Evolutionary conservation across 2,329 filamentous ascomycete species (phyloP).

Genomic region (Neospermospora avenae): DNA sequence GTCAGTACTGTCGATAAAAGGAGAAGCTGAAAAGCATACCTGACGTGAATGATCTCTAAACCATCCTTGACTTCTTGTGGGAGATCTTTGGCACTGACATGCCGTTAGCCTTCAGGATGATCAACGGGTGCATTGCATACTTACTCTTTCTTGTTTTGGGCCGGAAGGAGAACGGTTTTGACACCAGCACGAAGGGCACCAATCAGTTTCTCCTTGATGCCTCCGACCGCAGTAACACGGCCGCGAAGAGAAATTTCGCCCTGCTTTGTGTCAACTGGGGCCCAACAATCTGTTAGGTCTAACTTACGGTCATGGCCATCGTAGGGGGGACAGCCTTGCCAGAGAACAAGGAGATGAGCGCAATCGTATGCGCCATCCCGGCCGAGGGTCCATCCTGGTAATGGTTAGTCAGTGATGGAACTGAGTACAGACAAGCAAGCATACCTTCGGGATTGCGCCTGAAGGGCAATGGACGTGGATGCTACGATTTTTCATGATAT

Average conservation of each 20-base stretch:
- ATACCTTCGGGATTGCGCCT: conserved; percentile 93
- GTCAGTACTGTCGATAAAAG: conserved; percentile 12
- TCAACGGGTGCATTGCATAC: conserved; percentile 5
- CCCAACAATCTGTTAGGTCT: background rate
- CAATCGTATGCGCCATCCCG: conserved; percentile 90
- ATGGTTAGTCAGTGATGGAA: background rate
- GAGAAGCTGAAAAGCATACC: conserved; percentile 52
- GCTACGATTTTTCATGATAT: conserved; percentile 93
- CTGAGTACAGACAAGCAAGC: conserved; percentile 50
- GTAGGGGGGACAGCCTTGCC: conserved; percentile 83
- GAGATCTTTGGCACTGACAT: conserved; percentile 66
- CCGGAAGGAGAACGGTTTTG: conserved; percentile 85
- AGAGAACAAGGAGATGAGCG: conserved; percentile 84
- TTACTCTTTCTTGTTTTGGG: conserved; percentile 81
- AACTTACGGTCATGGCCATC: conserved; percentile 85
- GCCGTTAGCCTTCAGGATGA: conserved; percentile 17
- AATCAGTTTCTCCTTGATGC: conserved; percentile 98
- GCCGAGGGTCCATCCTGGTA: conserved; percentile 76
- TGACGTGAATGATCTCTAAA: conserved; percentile 83
- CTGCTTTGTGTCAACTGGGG: conserved; percentile 23
- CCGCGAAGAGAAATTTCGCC: conserved; percentile 77
- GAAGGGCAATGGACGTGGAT: conserved; percentile 96
- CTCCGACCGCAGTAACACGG: conserved; percentile 88
- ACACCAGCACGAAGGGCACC: conserved; percentile 90
- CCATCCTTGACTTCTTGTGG: conserved; percentile 86